Percentiles rank a stretch among this genome's conserved stretches.
Conservation (phyloP, 1,139 yeast genomes). For the Candida glucosophila region DNA sequence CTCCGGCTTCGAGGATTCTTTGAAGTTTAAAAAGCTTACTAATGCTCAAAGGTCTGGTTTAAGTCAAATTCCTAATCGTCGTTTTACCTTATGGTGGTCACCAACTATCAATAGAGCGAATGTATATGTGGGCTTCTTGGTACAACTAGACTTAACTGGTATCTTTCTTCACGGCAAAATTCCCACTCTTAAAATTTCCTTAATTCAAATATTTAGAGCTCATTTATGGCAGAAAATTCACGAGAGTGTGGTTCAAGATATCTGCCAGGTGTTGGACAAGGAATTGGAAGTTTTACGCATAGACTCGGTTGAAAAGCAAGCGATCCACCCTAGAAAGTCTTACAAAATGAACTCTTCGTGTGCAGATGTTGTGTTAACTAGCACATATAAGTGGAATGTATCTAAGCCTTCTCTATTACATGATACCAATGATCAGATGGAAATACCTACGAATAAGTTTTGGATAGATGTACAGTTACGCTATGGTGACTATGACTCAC, state of each 20-base stretch:
- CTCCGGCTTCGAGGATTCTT: constrained; percentile 92
- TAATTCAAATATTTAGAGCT: constrained; percentile 93
- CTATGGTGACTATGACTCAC: constrained; percentile 97
- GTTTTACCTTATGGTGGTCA: constrained; percentile 99
- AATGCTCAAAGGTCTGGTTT: constrained; percentile 97
- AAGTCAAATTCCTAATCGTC: constrained; percentile 94
- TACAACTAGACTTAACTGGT: constrained; percentile 93
- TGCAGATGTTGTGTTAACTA: constrained; percentile 78
- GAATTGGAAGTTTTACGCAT: constrained; percentile 79
- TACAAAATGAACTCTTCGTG: constrained; percentile 95
- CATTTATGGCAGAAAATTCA: constrained; percentile 99
- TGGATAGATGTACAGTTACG: constrained; percentile 96
- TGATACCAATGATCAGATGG: constrained; percentile 46
- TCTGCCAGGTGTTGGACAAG: constrained; percentile 85
- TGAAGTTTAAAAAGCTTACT: constrained; percentile 89
- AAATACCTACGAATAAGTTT: constrained; percentile 55
- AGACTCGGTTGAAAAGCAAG: constrained; percentile 81
- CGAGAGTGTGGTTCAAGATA: constrained; percentile 87
- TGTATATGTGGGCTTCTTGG: constrained; percentile 95
- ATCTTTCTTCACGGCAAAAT: constrained; percentile 96
- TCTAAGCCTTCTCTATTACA: constrained; percentile 74
- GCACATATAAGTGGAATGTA: constrained; percentile 78
- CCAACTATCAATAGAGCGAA: constrained; percentile 98
- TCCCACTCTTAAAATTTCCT: constrained; percentile 90
- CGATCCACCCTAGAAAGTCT: constrained; percentile 94